phyloP scores from a whole-genome alignment of 1,139 yeast genomes.

The Pichia sp. region DNA sequence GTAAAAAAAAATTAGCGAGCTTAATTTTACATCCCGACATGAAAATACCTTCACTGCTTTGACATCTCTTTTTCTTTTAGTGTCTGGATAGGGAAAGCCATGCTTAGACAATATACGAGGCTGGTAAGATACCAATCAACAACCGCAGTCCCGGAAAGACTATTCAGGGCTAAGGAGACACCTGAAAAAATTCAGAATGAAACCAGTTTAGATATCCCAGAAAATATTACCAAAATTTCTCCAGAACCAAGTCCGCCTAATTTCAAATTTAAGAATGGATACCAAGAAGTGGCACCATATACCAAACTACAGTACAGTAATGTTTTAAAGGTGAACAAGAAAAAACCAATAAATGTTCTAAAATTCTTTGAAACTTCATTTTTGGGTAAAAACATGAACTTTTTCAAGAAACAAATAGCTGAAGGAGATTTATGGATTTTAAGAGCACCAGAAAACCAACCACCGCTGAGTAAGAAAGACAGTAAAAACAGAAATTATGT shows the following conservation, averaged over 20 bases:
- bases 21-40: too few species aligned
- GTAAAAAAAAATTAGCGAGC: too few species aligned
- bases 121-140: not conserved
- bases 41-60: too few species aligned
- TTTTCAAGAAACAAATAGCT: conserved; percentile 6
- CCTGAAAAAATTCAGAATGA: not conserved
- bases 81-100: not conserved
- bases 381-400: conserved; percentile 11
- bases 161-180: not conserved
- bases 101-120: not conserved
- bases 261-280: conserved; percentile 1
- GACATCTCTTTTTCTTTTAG: not conserved
- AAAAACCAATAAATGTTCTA: conserved; percentile 3
- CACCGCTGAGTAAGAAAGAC: not conserved
- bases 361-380: conserved; percentile 7
- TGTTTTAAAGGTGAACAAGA: not conserved
- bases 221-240: conserved; percentile 3
- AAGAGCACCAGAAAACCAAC: conserved; percentile 1
- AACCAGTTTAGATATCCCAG: not conserved
- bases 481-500: not conserved
- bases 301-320: not conserved
- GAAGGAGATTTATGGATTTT: conserved; percentile 7
- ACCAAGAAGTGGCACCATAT: conserved; percentile 10
- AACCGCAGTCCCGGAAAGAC: not conserved
- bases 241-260: conserved; percentile 11